These are phyloP conservation scores for Dionaea muscipula DNA, from an alignment of 179 eudicot species.

Conservation along the genomic window DNA sequence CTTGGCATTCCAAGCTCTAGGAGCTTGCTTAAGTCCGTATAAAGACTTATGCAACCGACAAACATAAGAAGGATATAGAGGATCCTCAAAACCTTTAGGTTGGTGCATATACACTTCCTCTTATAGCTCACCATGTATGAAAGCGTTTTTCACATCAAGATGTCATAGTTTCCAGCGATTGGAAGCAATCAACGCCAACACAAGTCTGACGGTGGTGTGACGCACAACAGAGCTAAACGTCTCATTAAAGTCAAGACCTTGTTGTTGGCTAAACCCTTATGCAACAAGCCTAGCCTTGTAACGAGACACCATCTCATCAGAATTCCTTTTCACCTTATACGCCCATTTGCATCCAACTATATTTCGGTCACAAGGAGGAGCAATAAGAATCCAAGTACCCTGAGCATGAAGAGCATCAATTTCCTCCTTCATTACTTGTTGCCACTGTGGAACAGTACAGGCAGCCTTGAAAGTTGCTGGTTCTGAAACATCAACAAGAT, in stretches of 20 bases:
- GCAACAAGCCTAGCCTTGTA: too few species aligned
- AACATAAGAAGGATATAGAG: too few species aligned
- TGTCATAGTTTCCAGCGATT: too few species aligned
- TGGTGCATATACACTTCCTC: too few species aligned
- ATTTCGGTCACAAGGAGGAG: neutral
- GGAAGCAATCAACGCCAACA: too few species aligned
- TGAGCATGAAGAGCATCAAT: neutral
- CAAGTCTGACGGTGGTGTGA: too few species aligned
- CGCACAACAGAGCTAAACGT: neutral
- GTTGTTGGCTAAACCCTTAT: neutral
- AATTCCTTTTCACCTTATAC: neutral
- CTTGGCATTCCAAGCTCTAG: too few species aligned
- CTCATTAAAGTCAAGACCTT: neutral
- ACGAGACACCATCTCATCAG: neutral
- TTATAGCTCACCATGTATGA: too few species aligned
- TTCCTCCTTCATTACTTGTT: neutral
- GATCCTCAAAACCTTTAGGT: too few species aligned
- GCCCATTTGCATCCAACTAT: conserved; percentile 1
- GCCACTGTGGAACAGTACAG: neutral
- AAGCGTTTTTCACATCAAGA: too few species aligned
- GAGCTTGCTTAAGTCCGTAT: too few species aligned
- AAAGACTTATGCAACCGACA: too few species aligned
- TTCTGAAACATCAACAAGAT: neutral
- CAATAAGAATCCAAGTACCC: neutral
- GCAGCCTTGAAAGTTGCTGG: neutral